phyloP scores from a whole-genome alignment of 2,329 filamentous ascomycete species.

The Pyrenochaeta sp. region DNA sequence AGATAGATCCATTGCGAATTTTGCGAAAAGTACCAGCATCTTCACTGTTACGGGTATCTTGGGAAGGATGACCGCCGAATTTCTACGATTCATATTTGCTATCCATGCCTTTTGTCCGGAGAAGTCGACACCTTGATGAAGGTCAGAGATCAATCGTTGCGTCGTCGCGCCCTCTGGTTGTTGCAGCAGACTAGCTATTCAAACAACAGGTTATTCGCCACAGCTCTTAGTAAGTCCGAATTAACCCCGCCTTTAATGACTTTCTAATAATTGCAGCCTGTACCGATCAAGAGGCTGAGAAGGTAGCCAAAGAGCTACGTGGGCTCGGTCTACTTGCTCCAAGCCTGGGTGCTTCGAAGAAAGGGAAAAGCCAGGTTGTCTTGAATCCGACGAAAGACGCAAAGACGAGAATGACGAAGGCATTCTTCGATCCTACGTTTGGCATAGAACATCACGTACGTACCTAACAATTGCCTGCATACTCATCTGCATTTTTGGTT shows the following conservation, averaged over 20 bases:
- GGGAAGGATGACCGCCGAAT: conserved; percentile 47
- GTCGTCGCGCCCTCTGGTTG: conserved; percentile 24
- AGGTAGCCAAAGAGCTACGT: conserved; percentile 2
- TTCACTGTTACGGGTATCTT: conserved; percentile 56
- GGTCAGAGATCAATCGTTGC: conserved; percentile 19
- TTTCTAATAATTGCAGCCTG: not conserved
- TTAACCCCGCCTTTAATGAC: not conserved
- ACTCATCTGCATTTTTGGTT: too few relatives aligned
- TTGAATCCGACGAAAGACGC: not conserved
- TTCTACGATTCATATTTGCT: conserved; percentile 55
- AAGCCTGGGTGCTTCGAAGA: not conserved
- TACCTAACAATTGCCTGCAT: not conserved
- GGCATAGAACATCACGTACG: conserved; percentile 3
- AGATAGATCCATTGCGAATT: conserved; percentile 53
- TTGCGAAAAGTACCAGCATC: conserved; percentile 56
- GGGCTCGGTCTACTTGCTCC: not conserved
- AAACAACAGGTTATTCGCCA: conserved; percentile 12
- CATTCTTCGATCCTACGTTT: conserved; percentile 3
- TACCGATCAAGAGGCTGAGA: conserved; percentile 1
- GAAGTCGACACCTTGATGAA: conserved; percentile 21
- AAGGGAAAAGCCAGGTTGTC: not conserved
- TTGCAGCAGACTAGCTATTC: conserved; percentile 22
- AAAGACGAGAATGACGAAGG: not conserved
- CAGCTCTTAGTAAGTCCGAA: not conserved
- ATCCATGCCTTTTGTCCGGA: conserved; percentile 51